phyloP scores from a whole-genome alignment of 176 grass and related monocot genomes.

The Carex parvula region DNA sequence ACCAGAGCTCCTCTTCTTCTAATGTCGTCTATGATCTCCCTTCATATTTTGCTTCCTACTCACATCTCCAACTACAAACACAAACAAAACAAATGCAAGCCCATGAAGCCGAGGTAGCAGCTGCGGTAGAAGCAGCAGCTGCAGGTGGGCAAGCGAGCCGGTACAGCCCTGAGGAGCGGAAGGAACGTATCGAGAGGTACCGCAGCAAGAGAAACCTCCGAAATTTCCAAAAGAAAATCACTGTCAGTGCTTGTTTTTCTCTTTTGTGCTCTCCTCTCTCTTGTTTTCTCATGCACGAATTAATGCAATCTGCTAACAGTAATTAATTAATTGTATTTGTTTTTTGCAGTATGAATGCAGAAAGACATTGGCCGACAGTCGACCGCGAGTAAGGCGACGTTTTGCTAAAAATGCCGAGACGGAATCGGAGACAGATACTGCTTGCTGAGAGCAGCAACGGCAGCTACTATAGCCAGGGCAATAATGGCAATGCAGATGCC shows the following conservation, averaged over 20 bases:
- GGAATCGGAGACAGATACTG: slow-evolving; percentile 33
- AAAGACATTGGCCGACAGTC: slow-evolving; percentile 90
- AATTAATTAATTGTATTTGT: neutral
- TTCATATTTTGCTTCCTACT: slow-evolving; percentile 48
- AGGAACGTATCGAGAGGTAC: slow-evolving; percentile 73
- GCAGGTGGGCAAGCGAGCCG: slow-evolving; percentile 41
- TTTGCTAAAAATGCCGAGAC: slow-evolving; percentile 61
- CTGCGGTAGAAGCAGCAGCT: neutral
- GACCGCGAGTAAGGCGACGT: slow-evolving; percentile 73
- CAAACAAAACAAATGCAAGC: slow-evolving; percentile 18
- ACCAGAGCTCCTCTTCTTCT: slow-evolving; percentile 10
- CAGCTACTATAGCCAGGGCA: slow-evolving; percentile 25
- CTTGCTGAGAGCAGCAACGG: slow-evolving; percentile 6
- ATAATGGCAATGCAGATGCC: slow-evolving; percentile 5
- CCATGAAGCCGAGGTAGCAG: slow-evolving; percentile 22
- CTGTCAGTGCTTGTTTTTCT: slow-evolving; percentile 25
- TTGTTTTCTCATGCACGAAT: neutral
- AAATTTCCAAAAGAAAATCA: slow-evolving; percentile 96
- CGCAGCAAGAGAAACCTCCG: slow-evolving; percentile 77
- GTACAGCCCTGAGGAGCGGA: slow-evolving; percentile 75
- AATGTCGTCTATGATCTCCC: slow-evolving; percentile 14
- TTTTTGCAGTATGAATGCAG: slow-evolving; percentile 73
- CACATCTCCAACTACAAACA: slow-evolving; percentile 34
- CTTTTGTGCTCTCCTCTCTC: neutral
- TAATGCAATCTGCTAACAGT: neutral